Evolutionary conservation across 305 asterid genomes (phyloP).

Genomic region (Fraxinus floribunda): DNA sequence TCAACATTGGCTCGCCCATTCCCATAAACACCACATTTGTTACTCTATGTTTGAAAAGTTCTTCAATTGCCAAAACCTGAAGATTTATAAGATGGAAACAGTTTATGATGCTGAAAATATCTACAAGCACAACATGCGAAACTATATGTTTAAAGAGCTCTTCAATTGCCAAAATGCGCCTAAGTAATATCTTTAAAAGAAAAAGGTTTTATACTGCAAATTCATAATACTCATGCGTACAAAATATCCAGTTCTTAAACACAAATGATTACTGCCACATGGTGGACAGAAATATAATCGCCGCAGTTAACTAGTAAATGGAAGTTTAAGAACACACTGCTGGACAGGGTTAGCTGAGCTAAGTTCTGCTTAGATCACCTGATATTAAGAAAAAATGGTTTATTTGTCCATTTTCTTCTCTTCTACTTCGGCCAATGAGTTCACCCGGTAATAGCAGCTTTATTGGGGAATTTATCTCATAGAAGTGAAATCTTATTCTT

Average conservation of each 20-base stretch:
- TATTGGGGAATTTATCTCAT: neutral
- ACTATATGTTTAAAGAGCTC: neutral
- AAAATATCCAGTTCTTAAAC: neutral
- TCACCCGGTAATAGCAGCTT: neutral
- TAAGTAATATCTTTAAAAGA: neutral
- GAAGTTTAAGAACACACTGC: neutral
- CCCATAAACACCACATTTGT: constrained; percentile 98
- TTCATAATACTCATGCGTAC: neutral
- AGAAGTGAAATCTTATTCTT: neutral
- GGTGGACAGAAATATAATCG: neutral
- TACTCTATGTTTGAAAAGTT: constrained; percentile 74
- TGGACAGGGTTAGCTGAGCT: neutral
- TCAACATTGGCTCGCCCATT: constrained; percentile 98
- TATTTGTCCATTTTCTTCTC: neutral
- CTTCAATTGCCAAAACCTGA: constrained; percentile 92
- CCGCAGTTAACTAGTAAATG: neutral
- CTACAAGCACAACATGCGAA: neutral
- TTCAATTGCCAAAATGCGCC: neutral
- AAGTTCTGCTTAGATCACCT: neutral
- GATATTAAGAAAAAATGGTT: neutral
- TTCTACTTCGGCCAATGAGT: neutral
- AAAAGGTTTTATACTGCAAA: neutral
- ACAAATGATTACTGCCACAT: neutral
- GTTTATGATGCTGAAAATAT: constrained; percentile 14
- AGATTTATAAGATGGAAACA: constrained; percentile 14